phyloP scores from a whole-genome alignment of 257 asterid species.

The Anisodus tanguticus region DNA sequence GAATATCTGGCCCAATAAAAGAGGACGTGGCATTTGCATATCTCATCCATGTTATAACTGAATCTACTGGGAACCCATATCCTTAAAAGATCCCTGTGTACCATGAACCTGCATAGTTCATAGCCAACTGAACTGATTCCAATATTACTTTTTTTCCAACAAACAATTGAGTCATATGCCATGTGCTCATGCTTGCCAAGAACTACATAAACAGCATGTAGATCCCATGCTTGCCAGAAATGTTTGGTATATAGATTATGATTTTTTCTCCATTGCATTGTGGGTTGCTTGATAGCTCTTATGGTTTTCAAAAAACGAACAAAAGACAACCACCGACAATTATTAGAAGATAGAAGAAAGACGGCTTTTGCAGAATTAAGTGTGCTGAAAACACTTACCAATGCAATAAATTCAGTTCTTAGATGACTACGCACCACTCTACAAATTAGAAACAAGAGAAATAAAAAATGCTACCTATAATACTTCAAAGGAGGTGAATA shows the following conservation, averaged over 20 bases:
- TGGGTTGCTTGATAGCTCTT: background rate
- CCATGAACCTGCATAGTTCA: slow-evolving; percentile 6
- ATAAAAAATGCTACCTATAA: background rate
- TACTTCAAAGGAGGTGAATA: slow-evolving; percentile 15
- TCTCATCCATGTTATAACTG: background rate
- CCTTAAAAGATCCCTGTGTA: slow-evolving; percentile 6
- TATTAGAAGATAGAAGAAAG: background rate
- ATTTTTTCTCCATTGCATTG: background rate
- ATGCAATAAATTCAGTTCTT: background rate
- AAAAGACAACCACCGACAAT: background rate
- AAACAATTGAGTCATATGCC: background rate
- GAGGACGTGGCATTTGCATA: background rate
- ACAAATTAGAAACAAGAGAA: slow-evolving; percentile 15
- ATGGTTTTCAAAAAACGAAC: background rate
- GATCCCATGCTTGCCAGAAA: background rate
- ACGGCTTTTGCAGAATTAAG: background rate
- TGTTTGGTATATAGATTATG: background rate
- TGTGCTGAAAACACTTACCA: background rate
- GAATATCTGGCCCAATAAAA: background rate
- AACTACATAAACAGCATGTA: background rate
- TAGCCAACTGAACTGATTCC: background rate
- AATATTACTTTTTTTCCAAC: background rate
- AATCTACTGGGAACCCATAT: background rate
- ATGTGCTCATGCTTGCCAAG: slow-evolving; percentile 11
- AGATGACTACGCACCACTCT: slow-evolving; percentile 5